Evolutionary conservation across 768 basidiomycete species (phyloP).

Genomic region (Lentinula sp.): DNA sequence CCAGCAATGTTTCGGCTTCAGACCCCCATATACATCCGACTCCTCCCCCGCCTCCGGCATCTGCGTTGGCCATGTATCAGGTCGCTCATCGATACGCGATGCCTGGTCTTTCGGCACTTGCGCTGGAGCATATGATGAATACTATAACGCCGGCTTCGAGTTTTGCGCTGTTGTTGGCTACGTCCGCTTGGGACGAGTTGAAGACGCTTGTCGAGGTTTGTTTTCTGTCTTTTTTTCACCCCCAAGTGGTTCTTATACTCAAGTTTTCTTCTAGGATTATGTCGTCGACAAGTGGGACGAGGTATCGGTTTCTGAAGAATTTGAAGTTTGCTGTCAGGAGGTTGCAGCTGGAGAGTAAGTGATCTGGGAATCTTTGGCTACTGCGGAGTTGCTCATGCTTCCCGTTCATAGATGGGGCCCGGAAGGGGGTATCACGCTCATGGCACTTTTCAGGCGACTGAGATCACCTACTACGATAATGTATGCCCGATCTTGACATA

Average conservation of each 20-base stretch:
- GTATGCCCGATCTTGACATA: neutral
- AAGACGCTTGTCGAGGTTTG: constrained; percentile 54
- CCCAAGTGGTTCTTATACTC: constrained; percentile 1
- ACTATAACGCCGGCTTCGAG: constrained; percentile 61
- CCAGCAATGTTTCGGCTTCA: constrained; percentile 10
- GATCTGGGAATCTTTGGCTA: neutral
- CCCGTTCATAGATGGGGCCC: constrained; percentile 51
- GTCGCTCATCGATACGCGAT: constrained; percentile 73
- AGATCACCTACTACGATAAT: constrained; percentile 43
- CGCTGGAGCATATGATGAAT: constrained; percentile 67
- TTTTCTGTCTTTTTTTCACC: constrained; percentile 9
- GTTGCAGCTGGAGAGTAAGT: constrained; percentile 71
- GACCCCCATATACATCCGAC: constrained; percentile 76
- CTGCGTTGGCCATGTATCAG: constrained; percentile 71
- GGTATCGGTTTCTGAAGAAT: constrained; percentile 56
- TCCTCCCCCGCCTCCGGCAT: constrained; percentile 54
- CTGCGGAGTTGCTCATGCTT: constrained; percentile 1
- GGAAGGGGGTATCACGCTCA: constrained; percentile 65
- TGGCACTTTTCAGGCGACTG: constrained; percentile 60
- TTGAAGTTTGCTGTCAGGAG: constrained; percentile 66
- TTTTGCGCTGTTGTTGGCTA: constrained; percentile 67
- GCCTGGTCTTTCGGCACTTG: constrained; percentile 57
- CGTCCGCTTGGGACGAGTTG: constrained; percentile 60
- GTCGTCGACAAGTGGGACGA: constrained; percentile 75
- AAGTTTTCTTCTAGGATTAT: constrained; percentile 45